These are phyloP conservation scores for Inga leiocalycina DNA, from an alignment of 306 rosid genomes.

Conservation along the genomic window DNA sequence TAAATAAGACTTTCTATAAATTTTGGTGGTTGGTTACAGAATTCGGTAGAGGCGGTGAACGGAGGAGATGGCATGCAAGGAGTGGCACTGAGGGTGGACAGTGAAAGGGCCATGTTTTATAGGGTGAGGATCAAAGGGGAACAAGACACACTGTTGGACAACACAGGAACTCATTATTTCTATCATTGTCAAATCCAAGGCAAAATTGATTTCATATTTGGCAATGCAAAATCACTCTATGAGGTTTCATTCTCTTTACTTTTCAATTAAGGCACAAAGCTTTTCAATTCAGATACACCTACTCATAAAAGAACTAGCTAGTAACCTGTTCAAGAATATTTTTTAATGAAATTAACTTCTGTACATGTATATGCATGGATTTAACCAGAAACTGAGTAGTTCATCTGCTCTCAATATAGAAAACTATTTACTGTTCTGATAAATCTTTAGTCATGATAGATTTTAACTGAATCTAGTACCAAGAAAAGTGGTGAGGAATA, in stretches of 20 bases:
- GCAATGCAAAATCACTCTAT: constrained; percentile 75
- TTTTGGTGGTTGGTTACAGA: constrained; percentile 45
- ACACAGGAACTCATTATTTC: constrained; percentile 73
- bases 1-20: not conserved
- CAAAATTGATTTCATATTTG: constrained; percentile 80
- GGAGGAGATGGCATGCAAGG: constrained; percentile 86
- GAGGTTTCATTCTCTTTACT: constrained; percentile 45
- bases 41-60: constrained; percentile 63
- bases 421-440: not conserved
- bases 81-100: constrained; percentile 80
- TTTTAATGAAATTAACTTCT: not conserved
- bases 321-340: not conserved
- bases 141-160: constrained; percentile 89
- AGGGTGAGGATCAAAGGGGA: constrained; percentile 66
- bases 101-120: constrained; percentile 84
- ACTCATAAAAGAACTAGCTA: not conserved
- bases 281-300: not conserved
- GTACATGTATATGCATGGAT: not conserved
- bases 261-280: not conserved
- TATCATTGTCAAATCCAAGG: constrained; percentile 71
- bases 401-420: not conserved
- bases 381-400: no score
- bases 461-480: no score
- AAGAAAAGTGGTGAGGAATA: no score
- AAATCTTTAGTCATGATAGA: no score